These are phyloP conservation scores for Talaromyces sp. DNA, from an alignment of 2,329 filamentous ascomycete genomes.

Conservation along the genomic window DNA sequence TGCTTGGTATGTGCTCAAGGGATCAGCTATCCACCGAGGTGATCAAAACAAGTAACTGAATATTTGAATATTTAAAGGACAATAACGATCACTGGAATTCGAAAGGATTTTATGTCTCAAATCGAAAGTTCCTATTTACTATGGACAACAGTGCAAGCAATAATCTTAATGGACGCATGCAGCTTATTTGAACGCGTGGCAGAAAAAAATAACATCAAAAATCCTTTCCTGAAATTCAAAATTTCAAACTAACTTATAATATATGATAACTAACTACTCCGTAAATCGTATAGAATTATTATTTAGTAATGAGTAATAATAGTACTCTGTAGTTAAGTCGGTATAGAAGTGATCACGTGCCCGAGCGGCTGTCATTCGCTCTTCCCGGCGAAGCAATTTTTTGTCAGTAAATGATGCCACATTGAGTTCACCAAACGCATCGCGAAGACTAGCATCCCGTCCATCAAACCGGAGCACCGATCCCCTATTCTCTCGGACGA, in stretches of 20 bases:
- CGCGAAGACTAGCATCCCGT: background rate
- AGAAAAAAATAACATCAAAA: background rate
- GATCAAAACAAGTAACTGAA: background rate
- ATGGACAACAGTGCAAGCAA: background rate
- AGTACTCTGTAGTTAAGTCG: background rate
- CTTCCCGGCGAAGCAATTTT: slow-evolving; percentile 4
- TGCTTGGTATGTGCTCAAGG: background rate
- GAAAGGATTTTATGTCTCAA: background rate
- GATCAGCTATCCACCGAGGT: background rate
- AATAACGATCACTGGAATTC: background rate
- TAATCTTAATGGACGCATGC: background rate
- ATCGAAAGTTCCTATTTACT: background rate
- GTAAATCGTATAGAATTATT: background rate
- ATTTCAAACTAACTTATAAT: background rate
- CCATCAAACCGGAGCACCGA: background rate
- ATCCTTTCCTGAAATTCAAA: background rate
- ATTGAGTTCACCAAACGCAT: slow-evolving; percentile 3
- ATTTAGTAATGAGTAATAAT: background rate
- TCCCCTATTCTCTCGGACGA: background rate
- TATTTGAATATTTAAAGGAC: too few relatives aligned
- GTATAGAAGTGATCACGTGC: slow-evolving; percentile 6
- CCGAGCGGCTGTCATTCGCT: slow-evolving; percentile 6
- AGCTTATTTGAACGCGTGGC: background rate
- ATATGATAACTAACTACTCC: too few relatives aligned
- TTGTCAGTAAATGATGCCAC: slow-evolving; percentile 6